Evolutionary conservation across 345 rosid genomes (phyloP).

Genomic region (Hirschfeldia incana): DNA sequence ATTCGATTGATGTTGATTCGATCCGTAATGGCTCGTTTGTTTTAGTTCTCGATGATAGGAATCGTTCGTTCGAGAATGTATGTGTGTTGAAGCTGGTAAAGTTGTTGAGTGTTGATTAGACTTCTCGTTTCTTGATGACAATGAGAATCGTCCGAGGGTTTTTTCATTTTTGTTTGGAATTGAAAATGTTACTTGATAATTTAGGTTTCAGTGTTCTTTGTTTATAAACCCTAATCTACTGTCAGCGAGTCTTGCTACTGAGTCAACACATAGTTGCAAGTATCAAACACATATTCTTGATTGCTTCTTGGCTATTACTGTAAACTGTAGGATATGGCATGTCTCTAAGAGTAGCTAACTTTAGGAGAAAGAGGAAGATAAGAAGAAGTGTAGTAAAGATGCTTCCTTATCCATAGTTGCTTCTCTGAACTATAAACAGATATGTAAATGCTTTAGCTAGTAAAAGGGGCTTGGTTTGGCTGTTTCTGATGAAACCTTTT

Average conservation of each 20-base stretch:
- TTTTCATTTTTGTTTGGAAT: background rate
- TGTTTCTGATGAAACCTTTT: background rate
- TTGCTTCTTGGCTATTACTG: conserved; percentile 19
- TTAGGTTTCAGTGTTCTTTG: background rate
- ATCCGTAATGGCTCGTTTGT: conserved; percentile 12
- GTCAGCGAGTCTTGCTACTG: background rate
- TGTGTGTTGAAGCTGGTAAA: background rate
- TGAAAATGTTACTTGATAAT: background rate
- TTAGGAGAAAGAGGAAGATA: background rate
- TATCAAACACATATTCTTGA: background rate
- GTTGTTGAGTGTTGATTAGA: conserved; percentile 4
- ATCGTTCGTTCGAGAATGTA: background rate
- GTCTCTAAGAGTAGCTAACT: background rate
- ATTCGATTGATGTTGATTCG: background rate
- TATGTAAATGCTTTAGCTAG: background rate
- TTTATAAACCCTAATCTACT: background rate
- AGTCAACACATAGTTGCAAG: background rate
- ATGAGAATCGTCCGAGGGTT: background rate
- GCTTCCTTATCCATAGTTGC: background rate
- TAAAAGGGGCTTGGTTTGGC: background rate
- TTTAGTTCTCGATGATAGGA: background rate
- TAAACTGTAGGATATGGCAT: background rate
- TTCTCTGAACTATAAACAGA: background rate
- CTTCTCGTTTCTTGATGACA: background rate
- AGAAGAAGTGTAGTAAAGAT: background rate